These are phyloP conservation scores for Cryoendolithus antarcticus DNA, from an alignment of 2,329 filamentous ascomycete genomes.

Conservation along the genomic window DNA sequence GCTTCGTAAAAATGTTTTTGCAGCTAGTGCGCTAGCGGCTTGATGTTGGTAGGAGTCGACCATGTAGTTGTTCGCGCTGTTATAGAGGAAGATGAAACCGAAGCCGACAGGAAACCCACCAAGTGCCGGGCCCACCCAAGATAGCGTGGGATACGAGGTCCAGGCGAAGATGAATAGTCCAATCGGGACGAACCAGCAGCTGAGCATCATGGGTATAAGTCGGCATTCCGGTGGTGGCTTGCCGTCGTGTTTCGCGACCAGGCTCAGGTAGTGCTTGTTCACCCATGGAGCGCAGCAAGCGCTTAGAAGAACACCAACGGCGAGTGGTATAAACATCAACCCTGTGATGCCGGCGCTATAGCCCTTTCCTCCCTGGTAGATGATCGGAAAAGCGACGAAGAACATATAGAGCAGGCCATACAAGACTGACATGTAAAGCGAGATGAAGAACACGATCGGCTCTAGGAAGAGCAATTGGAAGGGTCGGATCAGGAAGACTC, in stretches of 20 bases:
- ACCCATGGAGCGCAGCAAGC: slow-evolving; percentile 11
- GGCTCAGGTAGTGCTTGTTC: slow-evolving; percentile 10
- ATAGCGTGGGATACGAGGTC: slow-evolving; percentile 34
- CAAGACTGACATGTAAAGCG: slow-evolving; percentile 49
- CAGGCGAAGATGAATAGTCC: slow-evolving; percentile 43
- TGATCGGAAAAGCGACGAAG: slow-evolving; percentile 51
- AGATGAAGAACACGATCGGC: slow-evolving; percentile 73
- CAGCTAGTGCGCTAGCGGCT: slow-evolving; percentile 44
- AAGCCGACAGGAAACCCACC: slow-evolving; percentile 50
- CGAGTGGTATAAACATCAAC: slow-evolving; percentile 32
- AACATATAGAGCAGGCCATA: slow-evolving; percentile 68
- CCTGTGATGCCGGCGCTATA: slow-evolving; percentile 47
- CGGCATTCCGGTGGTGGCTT: slow-evolving; percentile 42
- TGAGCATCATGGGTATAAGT: slow-evolving; percentile 38
- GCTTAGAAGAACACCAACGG: slow-evolving; percentile 28
- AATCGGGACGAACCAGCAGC: slow-evolving; percentile 34
- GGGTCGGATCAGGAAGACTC: slow-evolving; percentile 65
- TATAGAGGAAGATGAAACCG: slow-evolving; percentile 32
- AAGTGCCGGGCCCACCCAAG: slow-evolving; percentile 29
- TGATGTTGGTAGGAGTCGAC: slow-evolving; percentile 28
- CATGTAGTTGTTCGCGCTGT: slow-evolving; percentile 33
- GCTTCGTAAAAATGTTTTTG: slow-evolving; percentile 27
- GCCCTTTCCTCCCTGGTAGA: slow-evolving; percentile 70
- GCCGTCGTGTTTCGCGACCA: slow-evolving; percentile 8
- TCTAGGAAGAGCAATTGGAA: slow-evolving; percentile 78